Percentiles rank a stretch among this genome's conserved stretches.
These are phyloP conservation scores for Pythium guiyangense DNA, from an alignment of 352 stramenopile species.

Conservation along the genomic window DNA sequence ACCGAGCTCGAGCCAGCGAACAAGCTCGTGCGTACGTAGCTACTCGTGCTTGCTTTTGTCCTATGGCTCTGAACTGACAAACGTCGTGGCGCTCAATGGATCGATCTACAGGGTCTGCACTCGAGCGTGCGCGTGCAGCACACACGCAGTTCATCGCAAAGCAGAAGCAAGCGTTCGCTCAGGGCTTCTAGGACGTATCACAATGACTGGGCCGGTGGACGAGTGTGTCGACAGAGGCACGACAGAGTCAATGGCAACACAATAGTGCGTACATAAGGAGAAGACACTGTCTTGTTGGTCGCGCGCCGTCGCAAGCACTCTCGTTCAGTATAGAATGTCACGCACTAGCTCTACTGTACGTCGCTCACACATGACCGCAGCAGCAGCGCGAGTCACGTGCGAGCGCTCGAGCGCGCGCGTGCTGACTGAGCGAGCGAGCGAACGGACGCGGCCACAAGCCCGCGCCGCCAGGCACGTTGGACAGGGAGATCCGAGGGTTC, in stretches of 20 bases:
- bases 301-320: too few species aligned
- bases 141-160: slow-evolving; percentile 33
- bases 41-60: background rate
- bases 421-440: too few species aligned
- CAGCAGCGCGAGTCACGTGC: too few species aligned
- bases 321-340: too few species aligned
- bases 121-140: slow-evolving; percentile 22
- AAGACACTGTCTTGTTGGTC: too few species aligned
- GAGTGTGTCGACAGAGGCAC: too few species aligned
- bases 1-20: slow-evolving; percentile 33
- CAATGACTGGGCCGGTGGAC: too few species aligned
- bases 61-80: background rate
- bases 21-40: slow-evolving; percentile 32
- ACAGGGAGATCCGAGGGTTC: slow-evolving; percentile 10
- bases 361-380: background rate
- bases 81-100: background rate
- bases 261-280: too few species aligned
- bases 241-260: background rate
- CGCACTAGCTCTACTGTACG: background rate
- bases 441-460: background rate
- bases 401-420: too few species aligned
- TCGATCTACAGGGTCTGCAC: slow-evolving; percentile 15
- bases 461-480: slow-evolving; percentile 3
- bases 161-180: slow-evolving; percentile 34
- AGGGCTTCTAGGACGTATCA: slow-evolving; percentile 21